Evolutionary conservation across 176 grass and related monocot species (phyloP).

Genomic region (Typha latifolia): DNA sequence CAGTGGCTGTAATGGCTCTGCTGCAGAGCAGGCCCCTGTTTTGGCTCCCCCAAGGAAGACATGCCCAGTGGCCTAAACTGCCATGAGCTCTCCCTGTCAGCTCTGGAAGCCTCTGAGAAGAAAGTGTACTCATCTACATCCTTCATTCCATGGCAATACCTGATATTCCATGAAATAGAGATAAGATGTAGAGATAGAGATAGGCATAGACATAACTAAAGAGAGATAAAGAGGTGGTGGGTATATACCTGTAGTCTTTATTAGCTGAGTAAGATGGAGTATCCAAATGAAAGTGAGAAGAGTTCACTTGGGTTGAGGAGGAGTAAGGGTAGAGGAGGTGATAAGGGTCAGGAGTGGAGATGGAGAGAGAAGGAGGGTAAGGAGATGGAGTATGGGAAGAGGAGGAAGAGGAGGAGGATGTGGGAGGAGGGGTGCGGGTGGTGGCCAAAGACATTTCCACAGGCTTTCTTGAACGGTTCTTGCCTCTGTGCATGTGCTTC

Average conservation of each 20-base stretch:
- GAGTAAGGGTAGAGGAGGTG: slow-evolving; percentile 34
- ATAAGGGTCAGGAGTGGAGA: slow-evolving; percentile 19
- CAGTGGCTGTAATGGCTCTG: slow-evolving; percentile 1
- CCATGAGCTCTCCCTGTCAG: slow-evolving; percentile 55
- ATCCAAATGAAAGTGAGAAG: slow-evolving; percentile 41
- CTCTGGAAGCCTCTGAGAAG: slow-evolving; percentile 47
- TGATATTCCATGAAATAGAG: slow-evolving; percentile 25
- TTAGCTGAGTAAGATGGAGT: slow-evolving; percentile 40
- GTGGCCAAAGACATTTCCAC: slow-evolving; percentile 96
- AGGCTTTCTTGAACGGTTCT: slow-evolving; percentile 99
- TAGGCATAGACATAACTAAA: not conserved
- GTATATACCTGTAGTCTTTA: slow-evolving; percentile 24
- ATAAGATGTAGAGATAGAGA: not conserved
- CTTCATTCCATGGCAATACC: slow-evolving; percentile 48
- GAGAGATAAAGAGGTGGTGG: not conserved
- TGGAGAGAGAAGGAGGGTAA: slow-evolving; percentile 13
- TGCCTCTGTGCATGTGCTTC: slow-evolving; percentile 98
- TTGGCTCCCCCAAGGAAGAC: slow-evolving; percentile 17
- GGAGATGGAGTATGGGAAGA: too few species aligned
- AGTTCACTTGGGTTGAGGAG: slow-evolving; percentile 22
- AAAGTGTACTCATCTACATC: slow-evolving; percentile 72
- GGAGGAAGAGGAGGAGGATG: not conserved
- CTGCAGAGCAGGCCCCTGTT: slow-evolving; percentile 15
- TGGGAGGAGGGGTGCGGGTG: slow-evolving; percentile 21
- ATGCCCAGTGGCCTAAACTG: slow-evolving; percentile 71